A percentile compares a stretch with the other conserved stretches of the same genome.
These are phyloP conservation scores for Floccularia luteovirens DNA, from an alignment of 768 basidiomycete genomes.

Conservation along the genomic window DNA sequence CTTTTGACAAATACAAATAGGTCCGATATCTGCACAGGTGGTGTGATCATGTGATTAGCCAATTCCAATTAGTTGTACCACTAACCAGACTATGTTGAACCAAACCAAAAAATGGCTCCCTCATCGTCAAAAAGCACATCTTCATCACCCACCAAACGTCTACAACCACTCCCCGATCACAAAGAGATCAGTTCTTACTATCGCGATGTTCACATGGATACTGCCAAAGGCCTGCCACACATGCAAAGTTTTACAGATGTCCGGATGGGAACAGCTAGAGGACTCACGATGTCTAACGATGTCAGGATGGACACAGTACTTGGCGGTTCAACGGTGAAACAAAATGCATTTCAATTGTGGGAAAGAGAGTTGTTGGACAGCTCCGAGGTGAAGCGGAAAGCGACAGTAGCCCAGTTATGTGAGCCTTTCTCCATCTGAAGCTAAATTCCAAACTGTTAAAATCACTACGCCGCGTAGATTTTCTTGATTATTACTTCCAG, in stretches of 20 bases:
- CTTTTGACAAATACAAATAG: too few relatives aligned
- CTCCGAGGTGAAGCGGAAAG: conserved; percentile 87
- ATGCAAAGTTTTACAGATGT: conserved; percentile 31
- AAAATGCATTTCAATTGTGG: conserved; percentile 63
- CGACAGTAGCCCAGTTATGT: conserved; percentile 97
- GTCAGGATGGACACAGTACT: conserved; percentile 65
- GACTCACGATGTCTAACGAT: conserved; percentile 40
- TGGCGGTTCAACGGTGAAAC: conserved; percentile 45
- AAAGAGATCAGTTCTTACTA: conserved; percentile 16
- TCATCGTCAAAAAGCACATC: too few relatives aligned
- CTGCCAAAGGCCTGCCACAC: conserved; percentile 53
- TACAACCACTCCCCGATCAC: conserved; percentile 19
- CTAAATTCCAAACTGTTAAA: conserved; percentile 2
- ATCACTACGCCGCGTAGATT: conserved; percentile 45
- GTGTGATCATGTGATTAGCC: too few relatives aligned
- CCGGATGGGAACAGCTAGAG: conserved; percentile 61
- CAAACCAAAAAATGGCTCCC: neutral
- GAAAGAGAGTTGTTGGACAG: conserved; percentile 81
- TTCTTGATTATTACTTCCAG: conserved; percentile 98
- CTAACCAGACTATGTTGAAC: too few relatives aligned
- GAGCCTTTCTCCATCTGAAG: conserved; percentile 16
- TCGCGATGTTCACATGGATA: conserved; percentile 73
- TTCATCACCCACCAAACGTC: conserved; percentile 17
- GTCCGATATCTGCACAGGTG: too few relatives aligned
- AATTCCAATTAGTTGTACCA: too few relatives aligned